A percentile compares a stretch with the other conserved stretches of the same genome.
These are phyloP conservation scores for Saccharomycopsis sp. DNA, from an alignment of 805 yeast species.

Conservation along the genomic window DNA sequence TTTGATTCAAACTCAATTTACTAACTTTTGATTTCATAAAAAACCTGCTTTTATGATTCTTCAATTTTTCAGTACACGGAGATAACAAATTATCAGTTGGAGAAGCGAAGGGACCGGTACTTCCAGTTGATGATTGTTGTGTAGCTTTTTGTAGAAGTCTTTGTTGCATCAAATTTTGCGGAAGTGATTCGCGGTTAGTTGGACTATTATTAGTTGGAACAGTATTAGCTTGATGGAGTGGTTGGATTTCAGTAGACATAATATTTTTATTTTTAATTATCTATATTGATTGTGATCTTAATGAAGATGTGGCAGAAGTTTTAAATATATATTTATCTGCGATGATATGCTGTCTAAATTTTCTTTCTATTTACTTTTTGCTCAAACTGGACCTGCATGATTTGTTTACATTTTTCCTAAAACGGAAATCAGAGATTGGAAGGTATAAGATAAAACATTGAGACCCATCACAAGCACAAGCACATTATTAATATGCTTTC, in stretches of 20 bases:
- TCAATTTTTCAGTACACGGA: slow-evolving; percentile 52
- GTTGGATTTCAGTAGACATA: slow-evolving; percentile 26
- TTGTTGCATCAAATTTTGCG: slow-evolving; percentile 19
- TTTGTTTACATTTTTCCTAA: slow-evolving; percentile 5
- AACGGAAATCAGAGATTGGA: not conserved
- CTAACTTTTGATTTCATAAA: slow-evolving; percentile 24
- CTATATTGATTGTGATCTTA: not conserved
- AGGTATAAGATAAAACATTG: no score
- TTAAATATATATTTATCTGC: no score
- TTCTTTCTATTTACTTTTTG: slow-evolving; percentile 3
- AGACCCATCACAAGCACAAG: no score
- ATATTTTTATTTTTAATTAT: not conserved
- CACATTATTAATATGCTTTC: no score
- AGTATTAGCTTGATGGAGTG: slow-evolving; percentile 24
- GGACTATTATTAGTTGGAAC: not conserved
- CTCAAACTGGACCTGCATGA: slow-evolving; percentile 3
- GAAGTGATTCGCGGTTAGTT: no score
- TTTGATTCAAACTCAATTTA: slow-evolving; percentile 22
- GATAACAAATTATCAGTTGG: slow-evolving; percentile 55
- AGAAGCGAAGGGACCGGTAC: slow-evolving; percentile 32
- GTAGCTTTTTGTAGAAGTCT: not conserved
- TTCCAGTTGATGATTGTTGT: slow-evolving; percentile 15
- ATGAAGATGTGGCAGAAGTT: no score
- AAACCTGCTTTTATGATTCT: slow-evolving; percentile 34
- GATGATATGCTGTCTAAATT: not conserved